phyloP scores from a whole-genome alignment of 2,329 filamentous ascomycete species.

The Fragosphaeria purpurea region DNA sequence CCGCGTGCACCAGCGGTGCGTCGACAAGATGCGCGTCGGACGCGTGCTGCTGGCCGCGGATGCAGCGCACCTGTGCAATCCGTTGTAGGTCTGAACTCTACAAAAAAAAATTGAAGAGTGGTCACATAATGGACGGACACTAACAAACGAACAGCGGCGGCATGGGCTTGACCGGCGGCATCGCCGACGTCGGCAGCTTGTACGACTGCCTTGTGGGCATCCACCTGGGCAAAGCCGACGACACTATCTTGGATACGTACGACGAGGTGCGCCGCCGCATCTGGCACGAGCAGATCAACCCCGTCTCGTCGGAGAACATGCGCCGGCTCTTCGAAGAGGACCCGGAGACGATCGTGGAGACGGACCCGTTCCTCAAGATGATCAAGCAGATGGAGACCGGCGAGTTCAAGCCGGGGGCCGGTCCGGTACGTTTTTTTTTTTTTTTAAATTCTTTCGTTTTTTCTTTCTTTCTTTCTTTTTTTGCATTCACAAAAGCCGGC shows the following conservation, averaged over 20 bases:
- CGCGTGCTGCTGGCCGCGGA: conserved; percentile 48
- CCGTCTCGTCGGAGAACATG: conserved; percentile 15
- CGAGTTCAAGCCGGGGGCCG: background rate
- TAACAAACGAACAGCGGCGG: conserved; percentile 26
- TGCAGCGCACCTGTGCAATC: conserved; percentile 48
- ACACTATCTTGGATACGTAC: conserved; percentile 32
- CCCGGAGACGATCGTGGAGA: conserved; percentile 15
- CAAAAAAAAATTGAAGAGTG: too few relatives aligned
- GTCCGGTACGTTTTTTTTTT: too few relatives aligned
- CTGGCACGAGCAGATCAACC: conserved; percentile 19
- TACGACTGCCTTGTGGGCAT: conserved; percentile 36
- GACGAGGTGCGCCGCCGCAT: conserved; percentile 27
- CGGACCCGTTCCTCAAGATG: conserved; percentile 17
- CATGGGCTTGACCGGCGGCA: conserved; percentile 38
- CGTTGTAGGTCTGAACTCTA: conserved; percentile 28
- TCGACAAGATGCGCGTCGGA: conserved; percentile 37
- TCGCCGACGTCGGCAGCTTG: conserved; percentile 37
- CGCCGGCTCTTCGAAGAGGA: conserved; percentile 12
- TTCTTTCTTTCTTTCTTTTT: too few relatives aligned
- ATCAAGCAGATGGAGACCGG: conserved; percentile 3
- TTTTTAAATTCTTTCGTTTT: too few relatives aligned
- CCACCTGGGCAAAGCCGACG: conserved; percentile 26
- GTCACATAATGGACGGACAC: too few relatives aligned
- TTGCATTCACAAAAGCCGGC: too few relatives aligned
- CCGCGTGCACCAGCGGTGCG: conserved; percentile 34